phyloP scores from a whole-genome alignment of 139 green algal genomes.

The Micractinium sp. region DNA sequence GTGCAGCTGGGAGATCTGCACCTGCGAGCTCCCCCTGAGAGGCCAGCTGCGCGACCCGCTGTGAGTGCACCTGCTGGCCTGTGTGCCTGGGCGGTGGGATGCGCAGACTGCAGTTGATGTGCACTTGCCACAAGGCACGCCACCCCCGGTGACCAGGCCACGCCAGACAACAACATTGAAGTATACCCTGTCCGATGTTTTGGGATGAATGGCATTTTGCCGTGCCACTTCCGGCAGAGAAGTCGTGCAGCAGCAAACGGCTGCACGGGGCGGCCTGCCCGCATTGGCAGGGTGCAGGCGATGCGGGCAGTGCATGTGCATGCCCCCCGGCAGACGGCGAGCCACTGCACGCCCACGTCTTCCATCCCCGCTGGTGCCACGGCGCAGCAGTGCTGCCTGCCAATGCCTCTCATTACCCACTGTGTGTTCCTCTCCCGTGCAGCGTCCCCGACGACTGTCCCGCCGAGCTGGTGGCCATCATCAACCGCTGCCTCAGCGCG shows the following conservation, averaged over 20 bases:
- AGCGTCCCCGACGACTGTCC: slow-evolving; percentile 56
- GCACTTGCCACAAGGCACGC: too few relatives aligned
- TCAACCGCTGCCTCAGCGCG: slow-evolving; percentile 39
- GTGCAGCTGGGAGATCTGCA: slow-evolving; percentile 24
- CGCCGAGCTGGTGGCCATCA: slow-evolving; percentile 25
- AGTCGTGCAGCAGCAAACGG: too few relatives aligned
- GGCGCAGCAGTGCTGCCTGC: neutral
- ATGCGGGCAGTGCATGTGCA: too few relatives aligned
- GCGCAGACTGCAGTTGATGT: neutral
- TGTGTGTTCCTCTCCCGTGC: neutral
- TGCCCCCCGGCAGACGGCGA: too few relatives aligned
- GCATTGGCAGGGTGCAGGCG: too few relatives aligned
- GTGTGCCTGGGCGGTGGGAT: neutral
- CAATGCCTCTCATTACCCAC: too few relatives aligned
- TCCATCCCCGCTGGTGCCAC: too few relatives aligned
- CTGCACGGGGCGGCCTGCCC: too few relatives aligned
- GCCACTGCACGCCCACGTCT: too few relatives aligned
- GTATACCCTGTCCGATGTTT: too few relatives aligned
- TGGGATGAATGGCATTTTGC: too few relatives aligned
- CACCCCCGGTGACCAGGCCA: neutral
- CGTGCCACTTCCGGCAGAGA: too few relatives aligned
- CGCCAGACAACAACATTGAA: neutral
- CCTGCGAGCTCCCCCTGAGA: slow-evolving; percentile 16
- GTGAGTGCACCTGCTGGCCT: neutral
- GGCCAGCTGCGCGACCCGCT: slow-evolving; percentile 26